Evolutionary conservation across 176 grass and related monocot genomes (phyloP).

Genomic region (Aegilops tauschii): DNA sequence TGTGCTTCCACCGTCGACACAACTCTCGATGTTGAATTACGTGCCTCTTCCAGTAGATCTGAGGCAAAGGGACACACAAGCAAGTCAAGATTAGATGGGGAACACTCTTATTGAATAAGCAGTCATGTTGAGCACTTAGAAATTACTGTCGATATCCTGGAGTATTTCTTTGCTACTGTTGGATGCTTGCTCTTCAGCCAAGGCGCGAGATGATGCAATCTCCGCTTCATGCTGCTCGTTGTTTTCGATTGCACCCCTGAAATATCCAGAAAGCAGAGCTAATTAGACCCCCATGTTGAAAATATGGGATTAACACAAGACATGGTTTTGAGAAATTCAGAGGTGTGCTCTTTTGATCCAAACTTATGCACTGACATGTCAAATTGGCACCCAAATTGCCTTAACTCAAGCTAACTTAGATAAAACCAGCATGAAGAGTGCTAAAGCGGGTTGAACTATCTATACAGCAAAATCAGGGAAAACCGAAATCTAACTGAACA

Average conservation of each 20-base stretch:
- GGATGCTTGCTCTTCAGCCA: constrained; percentile 47
- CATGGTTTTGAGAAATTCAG: background rate
- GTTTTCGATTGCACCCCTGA: constrained; percentile 55
- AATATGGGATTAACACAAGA: background rate
- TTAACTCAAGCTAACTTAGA: background rate
- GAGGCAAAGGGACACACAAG: background rate
- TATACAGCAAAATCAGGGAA: background rate
- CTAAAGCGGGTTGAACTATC: background rate
- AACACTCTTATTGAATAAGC: background rate
- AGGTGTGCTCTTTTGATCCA: background rate
- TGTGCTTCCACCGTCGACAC: constrained; percentile 55
- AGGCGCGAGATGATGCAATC: constrained; percentile 51
- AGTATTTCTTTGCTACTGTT: constrained; percentile 56
- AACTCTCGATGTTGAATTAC: constrained; percentile 38
- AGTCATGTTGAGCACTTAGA: background rate
- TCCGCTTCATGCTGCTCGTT: constrained; percentile 78
- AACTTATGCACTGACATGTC: background rate
- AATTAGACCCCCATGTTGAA: background rate
- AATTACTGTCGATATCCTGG: constrained; percentile 65
- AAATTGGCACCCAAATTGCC: background rate
- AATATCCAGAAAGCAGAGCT: background rate
- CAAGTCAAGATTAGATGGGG: background rate
- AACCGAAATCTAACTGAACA: background rate
- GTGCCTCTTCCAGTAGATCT: constrained; percentile 49
- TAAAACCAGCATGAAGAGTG: background rate